Base-by-base conservation (phyloP, 306 rosid genomes). In the Acacia confusa region DNA sequence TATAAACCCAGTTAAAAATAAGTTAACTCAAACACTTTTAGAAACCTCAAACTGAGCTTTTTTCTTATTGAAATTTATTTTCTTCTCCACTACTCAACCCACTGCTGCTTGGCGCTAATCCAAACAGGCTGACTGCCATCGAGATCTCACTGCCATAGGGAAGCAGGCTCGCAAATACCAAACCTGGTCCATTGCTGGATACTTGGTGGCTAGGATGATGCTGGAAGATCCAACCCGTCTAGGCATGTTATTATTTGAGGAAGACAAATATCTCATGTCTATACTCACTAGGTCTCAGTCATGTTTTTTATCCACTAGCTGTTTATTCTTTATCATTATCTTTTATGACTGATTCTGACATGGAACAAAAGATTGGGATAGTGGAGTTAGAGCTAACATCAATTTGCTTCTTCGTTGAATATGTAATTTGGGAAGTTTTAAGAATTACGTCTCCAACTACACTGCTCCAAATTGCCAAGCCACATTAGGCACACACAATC, bases 101-200 rank as follows among this genome's bases (percentile, higher is more conserved):
- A n/a, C n/a, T n/a, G n/a, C n/a, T n/a, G n/a, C n/a, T n/a, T n/a
- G n/a, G n/a, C n/a, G n/a, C n/a, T n/a, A n/a, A n/a, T n/a, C n/a
- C n/a, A n/a, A n/a, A n/a, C n/a, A n/a, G n/a, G n/a, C n/a, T n/a
- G n/a, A n/a, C n/a, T n/a, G n/a, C n/a, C n/a, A n/a, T n/a, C n/a
- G n/a, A n/a, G n/a, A n/a, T n/a, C 34, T 30, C 34, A 30, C 34
- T 30, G 34, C 34, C 36, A 32, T 92, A 22, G 97, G 97, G 77
- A 92, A 92, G 85, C 95, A 92, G 81, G 89, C 95, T 9, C 90
- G 95, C 7, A 92, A 89, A 85, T 85, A 3, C 75, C 97, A 92
- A 52, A 92, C 97, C 7, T 93, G 95, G 94, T 93, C 96, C 38
- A 69, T 91, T 80, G 91, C 96, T 22, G 92, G 94, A 57, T 91